Evolutionary conservation across 1,284 basidiomycete genomes (phyloP).

Genomic region (Gymnopus androsaceus): DNA sequence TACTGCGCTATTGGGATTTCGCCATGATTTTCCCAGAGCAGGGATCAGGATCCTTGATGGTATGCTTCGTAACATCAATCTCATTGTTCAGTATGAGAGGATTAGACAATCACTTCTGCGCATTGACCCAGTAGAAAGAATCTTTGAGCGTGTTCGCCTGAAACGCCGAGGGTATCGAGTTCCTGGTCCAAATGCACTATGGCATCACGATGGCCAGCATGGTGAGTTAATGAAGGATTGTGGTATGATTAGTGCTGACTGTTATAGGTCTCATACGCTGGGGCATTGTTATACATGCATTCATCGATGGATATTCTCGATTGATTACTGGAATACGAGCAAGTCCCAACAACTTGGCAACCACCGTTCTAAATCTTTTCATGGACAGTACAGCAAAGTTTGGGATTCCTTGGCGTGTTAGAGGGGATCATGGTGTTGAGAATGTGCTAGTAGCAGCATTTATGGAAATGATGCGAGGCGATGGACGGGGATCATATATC

Average conservation of each 20-base stretch:
- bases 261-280: too few relatives aligned
- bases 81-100: slow-evolving; percentile 20
- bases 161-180: slow-evolving; percentile 25
- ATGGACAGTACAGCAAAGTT: slow-evolving; percentile 4
- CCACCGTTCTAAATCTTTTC: slow-evolving; percentile 29
- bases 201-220: slow-evolving; percentile 37
- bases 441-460: too few relatives aligned
- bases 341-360: too few relatives aligned
- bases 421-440: too few relatives aligned
- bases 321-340: slow-evolving; percentile 24
- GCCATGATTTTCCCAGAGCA: slow-evolving; percentile 8
- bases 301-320: slow-evolving; percentile 33
- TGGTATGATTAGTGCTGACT: not conserved
- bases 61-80: too few relatives aligned
- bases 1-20: slow-evolving; percentile 2
- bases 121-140: slow-evolving; percentile 27
- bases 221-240: slow-evolving; percentile 24
- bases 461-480: slow-evolving; percentile 27
- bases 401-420: slow-evolving; percentile 26
- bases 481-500: slow-evolving; percentile 34
- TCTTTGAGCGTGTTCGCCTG: slow-evolving; percentile 26
- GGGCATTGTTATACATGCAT: slow-evolving; percentile 36
- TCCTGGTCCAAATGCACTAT: slow-evolving; percentile 29
- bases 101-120: slow-evolving; percentile 23
- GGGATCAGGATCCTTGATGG: too few relatives aligned